Percentiles rank a stretch among this genome's conserved stretches.
Conservation (phyloP, 2,329 filamentous ascomycete species). For the Erysiphe neolycopersici region DNA sequence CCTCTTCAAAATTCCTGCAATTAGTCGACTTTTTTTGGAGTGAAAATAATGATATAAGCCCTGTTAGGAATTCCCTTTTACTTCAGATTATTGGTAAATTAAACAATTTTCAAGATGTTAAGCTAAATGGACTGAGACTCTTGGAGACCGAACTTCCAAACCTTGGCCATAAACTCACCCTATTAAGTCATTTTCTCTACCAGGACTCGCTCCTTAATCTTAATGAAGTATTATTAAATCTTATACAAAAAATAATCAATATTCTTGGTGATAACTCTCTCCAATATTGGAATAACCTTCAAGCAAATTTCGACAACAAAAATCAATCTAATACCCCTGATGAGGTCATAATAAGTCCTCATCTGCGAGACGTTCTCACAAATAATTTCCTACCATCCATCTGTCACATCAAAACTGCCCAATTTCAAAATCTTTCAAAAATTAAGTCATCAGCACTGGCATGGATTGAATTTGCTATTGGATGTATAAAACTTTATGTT, state of each 20-base stretch:
- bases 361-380: slow-evolving; percentile 7
- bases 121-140: slow-evolving; percentile 31
- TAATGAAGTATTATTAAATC: slow-evolving; percentile 5
- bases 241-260: slow-evolving; percentile 7
- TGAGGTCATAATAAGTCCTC: not conserved
- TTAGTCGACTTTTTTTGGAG: slow-evolving; percentile 12
- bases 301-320: not conserved
- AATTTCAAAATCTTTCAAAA: slow-evolving; percentile 6
- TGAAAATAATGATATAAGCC: slow-evolving; percentile 14
- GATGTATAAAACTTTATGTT: slow-evolving; percentile 53
- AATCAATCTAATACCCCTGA: too few species aligned
- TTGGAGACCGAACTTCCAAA: slow-evolving; percentile 38
- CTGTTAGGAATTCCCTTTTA: slow-evolving; percentile 22
- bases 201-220: slow-evolving; percentile 23
- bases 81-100: slow-evolving; percentile 28
- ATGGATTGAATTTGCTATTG: slow-evolving; percentile 52
- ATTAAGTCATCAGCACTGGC: slow-evolving; percentile 25
- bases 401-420: not conserved
- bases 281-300: not conserved
- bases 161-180: slow-evolving; percentile 22
- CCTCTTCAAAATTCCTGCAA: slow-evolving; percentile 7
- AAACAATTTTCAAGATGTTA: slow-evolving; percentile 23
- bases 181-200: slow-evolving; percentile 14
- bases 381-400: slow-evolving; percentile 16
- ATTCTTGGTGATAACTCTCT: slow-evolving; percentile 5